phyloP scores from a whole-genome alignment of 306 rosid species.

The Quercus suber region DNA sequence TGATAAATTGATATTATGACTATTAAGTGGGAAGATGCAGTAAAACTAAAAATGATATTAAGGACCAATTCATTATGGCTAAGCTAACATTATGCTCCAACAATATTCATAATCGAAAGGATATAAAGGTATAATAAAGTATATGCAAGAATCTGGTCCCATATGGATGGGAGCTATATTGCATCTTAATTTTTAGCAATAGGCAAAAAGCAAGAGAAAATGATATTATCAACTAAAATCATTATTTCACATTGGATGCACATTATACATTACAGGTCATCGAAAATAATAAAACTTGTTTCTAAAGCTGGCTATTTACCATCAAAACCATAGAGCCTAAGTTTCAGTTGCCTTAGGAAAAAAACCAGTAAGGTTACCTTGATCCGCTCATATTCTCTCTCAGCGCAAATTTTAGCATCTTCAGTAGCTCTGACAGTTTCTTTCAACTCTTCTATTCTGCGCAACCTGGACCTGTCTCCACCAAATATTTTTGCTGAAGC shows the following conservation, averaged over 20 bases:
- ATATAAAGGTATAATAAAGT: no score
- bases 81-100: no score
- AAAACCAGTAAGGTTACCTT: slow-evolving; percentile 50
- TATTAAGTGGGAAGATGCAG: no score
- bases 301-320: background rate
- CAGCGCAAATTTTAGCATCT: slow-evolving; percentile 68
- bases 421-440: slow-evolving; percentile 67
- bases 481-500: slow-evolving; percentile 95
- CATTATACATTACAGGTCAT: background rate
- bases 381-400: slow-evolving; percentile 75
- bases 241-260: no score
- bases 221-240: background rate
- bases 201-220: background rate
- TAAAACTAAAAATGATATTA: no score
- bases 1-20: no score
- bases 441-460: slow-evolving; percentile 76
- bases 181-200: background rate
- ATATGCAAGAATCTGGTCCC: no score
- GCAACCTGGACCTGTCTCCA: slow-evolving; percentile 80
- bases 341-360: background rate
- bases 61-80: no score
- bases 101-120: no score
- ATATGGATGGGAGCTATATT: no score
- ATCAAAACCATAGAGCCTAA: background rate
- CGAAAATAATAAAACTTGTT: background rate